Base-by-base conservation (phyloP, 768 basidiomycete species). In the Hygrocybe coccinea region DNA sequence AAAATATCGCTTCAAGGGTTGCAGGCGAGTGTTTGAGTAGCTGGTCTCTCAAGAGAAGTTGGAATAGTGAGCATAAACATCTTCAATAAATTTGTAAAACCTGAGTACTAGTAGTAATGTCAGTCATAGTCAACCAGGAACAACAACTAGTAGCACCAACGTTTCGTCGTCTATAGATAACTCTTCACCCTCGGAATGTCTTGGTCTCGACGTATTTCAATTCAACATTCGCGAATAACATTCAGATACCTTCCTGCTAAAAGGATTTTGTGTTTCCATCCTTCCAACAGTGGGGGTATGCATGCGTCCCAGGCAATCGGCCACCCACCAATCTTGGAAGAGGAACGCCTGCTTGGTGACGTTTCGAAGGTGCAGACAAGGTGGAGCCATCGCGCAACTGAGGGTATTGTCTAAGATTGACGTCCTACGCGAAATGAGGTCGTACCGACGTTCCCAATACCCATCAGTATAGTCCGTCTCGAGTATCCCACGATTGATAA, bases 211-310 rank as follows among this genome's bases (percentile, higher is more conserved):
- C 79, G 78, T 51, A 92, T 81, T 71, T 93, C 93, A 50, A 94
- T 92, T 11, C 95, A 95, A 62, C 95, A 99, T 73, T 98, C 97
- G 25, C 91, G 82, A 45, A 99, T 95, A 22, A 98, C 97, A 61
- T 99, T 99, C 19, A 98, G 77, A 63, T 99, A 99, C 76, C 98
- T 99, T 8, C 97, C 97, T 9, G 97, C 95, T 0, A 98, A 80
- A 39, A 98, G 75, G 54, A 98, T 87, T 75, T 98, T 98, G 70
- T 91, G 88, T 70, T 97, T 97, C 95, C 95, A 97, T n/a, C 83
- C 82, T 64, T 98, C 95, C 25, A 99, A 74, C 35, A 91, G 80
- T 0, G 89, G 83, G 0, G 95, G 97, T 34, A 98, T 80, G 66
- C 97, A 95, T 2, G 95, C 95, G 2, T 97, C 97, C 95, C 97